Evolutionary conservation across 805 yeast genomes (phyloP).

Genomic region (Clavispora phyllophila): DNA sequence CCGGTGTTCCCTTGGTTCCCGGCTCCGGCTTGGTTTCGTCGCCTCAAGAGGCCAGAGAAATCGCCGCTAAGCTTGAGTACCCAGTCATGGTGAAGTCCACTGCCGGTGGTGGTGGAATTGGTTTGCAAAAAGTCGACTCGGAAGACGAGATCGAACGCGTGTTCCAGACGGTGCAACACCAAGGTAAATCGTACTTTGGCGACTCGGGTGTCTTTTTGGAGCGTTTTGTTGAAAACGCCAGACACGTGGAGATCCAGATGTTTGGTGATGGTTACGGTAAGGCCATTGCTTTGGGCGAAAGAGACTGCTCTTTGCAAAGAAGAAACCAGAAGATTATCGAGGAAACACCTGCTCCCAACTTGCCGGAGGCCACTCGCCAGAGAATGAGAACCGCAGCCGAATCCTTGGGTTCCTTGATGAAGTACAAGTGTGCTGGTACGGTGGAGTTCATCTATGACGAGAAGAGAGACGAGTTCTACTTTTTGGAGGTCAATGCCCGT

Average conservation of each 20-base stretch:
- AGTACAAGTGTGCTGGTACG: conserved; percentile 95
- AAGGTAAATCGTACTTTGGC: conserved; percentile 88
- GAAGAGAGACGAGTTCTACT: conserved; percentile 81
- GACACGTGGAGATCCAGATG: conserved; percentile 96
- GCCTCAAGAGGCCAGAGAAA: conserved; percentile 67
- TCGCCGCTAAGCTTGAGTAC: conserved; percentile 72
- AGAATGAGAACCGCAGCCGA: conserved; percentile 82
- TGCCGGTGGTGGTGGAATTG: conserved; percentile 99
- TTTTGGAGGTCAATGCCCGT: conserved; percentile 93
- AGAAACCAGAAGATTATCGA: conserved; percentile 95
- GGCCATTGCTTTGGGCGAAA: conserved; percentile 92
- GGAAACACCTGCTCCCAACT: conserved; percentile 96
- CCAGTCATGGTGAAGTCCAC: conserved; percentile 97
- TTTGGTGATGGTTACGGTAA: conserved; percentile 93
- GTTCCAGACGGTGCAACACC: conserved; percentile 88
- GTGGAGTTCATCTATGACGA: conserved; percentile 93
- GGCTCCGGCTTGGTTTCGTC: conserved; percentile 80
- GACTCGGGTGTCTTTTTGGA: conserved; percentile 95
- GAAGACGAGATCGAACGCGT: conserved; percentile 77
- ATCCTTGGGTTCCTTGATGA: conserved; percentile 72
- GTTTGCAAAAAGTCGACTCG: conserved; percentile 86
- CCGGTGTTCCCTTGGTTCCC: conserved; percentile 97
- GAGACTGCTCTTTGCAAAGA: conserved; percentile 96
- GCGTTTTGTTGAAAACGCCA: conserved; percentile 88
- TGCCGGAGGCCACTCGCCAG: conserved; percentile 73